Base-by-base conservation (phyloP, 495 filamentous ascomycete genomes). In the Xylaria longipes region DNA sequence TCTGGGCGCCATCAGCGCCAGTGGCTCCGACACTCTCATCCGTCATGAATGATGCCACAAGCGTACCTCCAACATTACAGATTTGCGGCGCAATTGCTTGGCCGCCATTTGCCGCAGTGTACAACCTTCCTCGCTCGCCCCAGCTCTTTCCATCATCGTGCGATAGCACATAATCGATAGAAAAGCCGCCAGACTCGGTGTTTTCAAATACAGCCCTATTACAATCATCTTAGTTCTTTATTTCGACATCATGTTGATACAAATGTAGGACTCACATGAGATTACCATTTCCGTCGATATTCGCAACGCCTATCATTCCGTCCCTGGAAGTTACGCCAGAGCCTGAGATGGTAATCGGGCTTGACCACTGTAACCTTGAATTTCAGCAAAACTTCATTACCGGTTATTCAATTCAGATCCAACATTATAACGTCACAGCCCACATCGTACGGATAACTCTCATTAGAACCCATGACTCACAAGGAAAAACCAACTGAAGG, bases 31-130 rank as follows among this genome's bases (percentile, higher is more conserved):
- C 69, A 64, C 89, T 87, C 70, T 91, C 89, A 71, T 91, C 86
- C 0, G 89, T 91, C 86, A 89, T 88, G 74, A 91, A 91, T 41
- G 86, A 85, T 0, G 83, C 83, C 2, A 87, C 88, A 62, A 92
- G 66, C 2, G 83, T 86, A 11, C 86, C 87, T 48, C 90, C 88
- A 0, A 85, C 87, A 14, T 85, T 86, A 20, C 83, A 76, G 37
- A 92, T 84, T 74, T 89, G 86, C 41, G 90, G 89, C 27, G 90
- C 85, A 1, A 68, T 71, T 20, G 75, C 75, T 27, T 72, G 27
- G 56, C 72, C 72, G 20, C 82, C 79, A 3, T 82, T 82, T 0
- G 72, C 76, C 0, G 82, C 82, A 4, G 82, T 84, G 74, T 87
- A 90, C 0, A 90, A 82, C 15, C 79, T 75, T 54, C 84, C 82